Percentiles rank a stretch among this genome's conserved stretches.
Evolutionary conservation across 1,284 basidiomycete species (phyloP).

Genomic region (Ustilago loliicola): DNA sequence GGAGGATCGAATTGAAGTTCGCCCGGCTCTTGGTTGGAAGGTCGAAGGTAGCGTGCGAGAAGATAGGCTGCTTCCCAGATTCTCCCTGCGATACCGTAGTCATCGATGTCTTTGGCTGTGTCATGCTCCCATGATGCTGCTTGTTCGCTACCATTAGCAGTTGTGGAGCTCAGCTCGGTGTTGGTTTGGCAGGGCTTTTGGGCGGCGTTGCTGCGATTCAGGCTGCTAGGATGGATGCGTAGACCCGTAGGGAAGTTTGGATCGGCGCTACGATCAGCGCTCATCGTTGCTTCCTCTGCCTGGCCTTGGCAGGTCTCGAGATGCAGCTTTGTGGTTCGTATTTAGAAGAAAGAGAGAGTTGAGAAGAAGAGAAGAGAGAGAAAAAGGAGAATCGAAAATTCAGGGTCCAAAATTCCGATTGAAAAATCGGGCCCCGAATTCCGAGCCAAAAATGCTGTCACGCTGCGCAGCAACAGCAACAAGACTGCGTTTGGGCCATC

Average conservation of each 20-base stretch:
- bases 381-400: constrained; percentile 11
- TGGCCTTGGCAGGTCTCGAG: constrained; percentile 17
- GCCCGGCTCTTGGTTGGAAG: background rate
- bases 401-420: constrained; percentile 30
- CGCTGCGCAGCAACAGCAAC: constrained; percentile 8
- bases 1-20: constrained; percentile 61
- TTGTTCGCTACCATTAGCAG: background rate
- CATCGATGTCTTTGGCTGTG: constrained; percentile 58
- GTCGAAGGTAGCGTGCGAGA: constrained; percentile 54
- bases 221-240: constrained; percentile 56
- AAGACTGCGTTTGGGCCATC: constrained; percentile 32
- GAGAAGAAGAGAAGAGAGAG: background rate
- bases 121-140: constrained; percentile 56
- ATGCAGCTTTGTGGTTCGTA: background rate
- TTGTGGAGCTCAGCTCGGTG: background rate
- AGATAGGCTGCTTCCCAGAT: constrained; percentile 69
- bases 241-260: constrained; percentile 63
- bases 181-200: background rate
- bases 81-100: constrained; percentile 67
- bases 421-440: constrained; percentile 34
- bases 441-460: background rate
- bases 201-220: constrained; percentile 11
- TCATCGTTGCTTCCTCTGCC: constrained; percentile 18
- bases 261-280: constrained; percentile 37
- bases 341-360: background rate